Base-by-base conservation (phyloP, 2,329 filamentous ascomycete genomes). In the Endoconidiophora polonica region DNA sequence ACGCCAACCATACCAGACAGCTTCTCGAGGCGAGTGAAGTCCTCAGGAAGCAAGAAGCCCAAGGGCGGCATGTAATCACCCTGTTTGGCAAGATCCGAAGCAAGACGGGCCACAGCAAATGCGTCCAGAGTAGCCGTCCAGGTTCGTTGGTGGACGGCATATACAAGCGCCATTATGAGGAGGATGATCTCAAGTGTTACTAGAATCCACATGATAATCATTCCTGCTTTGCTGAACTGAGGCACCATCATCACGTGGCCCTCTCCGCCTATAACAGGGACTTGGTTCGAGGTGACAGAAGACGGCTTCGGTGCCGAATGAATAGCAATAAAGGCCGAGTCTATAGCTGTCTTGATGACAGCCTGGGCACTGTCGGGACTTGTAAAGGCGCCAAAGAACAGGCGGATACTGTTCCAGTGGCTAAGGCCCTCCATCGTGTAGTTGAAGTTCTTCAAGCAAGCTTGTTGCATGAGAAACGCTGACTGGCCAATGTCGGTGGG, bases 91-190 rank as follows among this genome's bases (percentile, higher is more conserved):
- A 49, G 40, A 39, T 53, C 43, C 2, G 41, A 40, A 7, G 51
- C 38, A 23, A 53, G 43, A 12, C 51, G 46, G 0, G 51, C 51
- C 37, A 53, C 29, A 4, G 51, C 51, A 43, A 53, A 49, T 3
- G 51, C 46, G 41, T 53, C 46, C 14, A 53, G 37, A 6, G 42
- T 49, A 14, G 46, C 46, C 14, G 51, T 53, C 51, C 51, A 53
- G 20, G 51, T 53, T 20, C 22, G 38, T 4, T 43, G 29, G 18
- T 48, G 36, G 5, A 46, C 14, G 12, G 46, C 51, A 46, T 47
- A 53, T 6, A 16, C 29, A 3, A 46, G 24, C 3, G 47, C 44
- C 29, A 43, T 20, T 4, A 49, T 14, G 26, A 53, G 9, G n/a
- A 46, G 37, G 4, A 53, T 10, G 7, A 50, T 18, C 33, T 53